Evolutionary conservation across 495 filamentous ascomycete genomes (phyloP).

Genomic region (Penicillium steckii): DNA sequence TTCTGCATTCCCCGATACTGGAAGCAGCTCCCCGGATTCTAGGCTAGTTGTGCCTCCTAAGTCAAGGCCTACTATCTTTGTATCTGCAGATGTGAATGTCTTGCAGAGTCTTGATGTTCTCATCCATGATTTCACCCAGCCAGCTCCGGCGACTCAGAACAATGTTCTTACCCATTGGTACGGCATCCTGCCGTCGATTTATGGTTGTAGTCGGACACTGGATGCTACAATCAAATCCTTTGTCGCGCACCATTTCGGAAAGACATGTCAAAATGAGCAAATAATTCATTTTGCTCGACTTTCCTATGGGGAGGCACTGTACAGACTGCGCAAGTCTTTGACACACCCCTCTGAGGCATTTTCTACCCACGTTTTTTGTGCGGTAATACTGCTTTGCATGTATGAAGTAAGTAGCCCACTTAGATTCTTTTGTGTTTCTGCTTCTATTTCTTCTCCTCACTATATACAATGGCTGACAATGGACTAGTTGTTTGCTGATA

Average conservation of each 20-base stretch:
- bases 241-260: constrained; percentile 32
- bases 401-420: constrained; percentile 28
- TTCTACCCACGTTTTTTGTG: constrained; percentile 32
- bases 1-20: neutral
- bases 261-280: constrained; percentile 17
- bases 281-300: constrained; percentile 30
- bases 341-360: constrained; percentile 21
- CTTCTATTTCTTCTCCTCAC: neutral
- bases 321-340: constrained; percentile 25
- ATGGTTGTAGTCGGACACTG: constrained; percentile 28
- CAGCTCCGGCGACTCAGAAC: constrained; percentile 12
- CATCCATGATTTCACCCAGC: constrained; percentile 25
- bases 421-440: too few relatives aligned
- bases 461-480: neutral
- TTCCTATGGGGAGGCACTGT: constrained; percentile 30
- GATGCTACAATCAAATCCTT: constrained; percentile 34
- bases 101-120: constrained; percentile 24
- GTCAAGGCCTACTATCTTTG: constrained; percentile 3
- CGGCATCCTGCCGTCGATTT: constrained; percentile 27
- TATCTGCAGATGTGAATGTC: constrained; percentile 20
- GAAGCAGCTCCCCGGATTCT: neutral
- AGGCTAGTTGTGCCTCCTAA: constrained; percentile 4
- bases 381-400: constrained; percentile 33
- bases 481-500: constrained; percentile 34
- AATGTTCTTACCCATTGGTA: constrained; percentile 29